phyloP scores from a whole-genome alignment of 768 basidiomycete genomes.

The Collybia mongolica region DNA sequence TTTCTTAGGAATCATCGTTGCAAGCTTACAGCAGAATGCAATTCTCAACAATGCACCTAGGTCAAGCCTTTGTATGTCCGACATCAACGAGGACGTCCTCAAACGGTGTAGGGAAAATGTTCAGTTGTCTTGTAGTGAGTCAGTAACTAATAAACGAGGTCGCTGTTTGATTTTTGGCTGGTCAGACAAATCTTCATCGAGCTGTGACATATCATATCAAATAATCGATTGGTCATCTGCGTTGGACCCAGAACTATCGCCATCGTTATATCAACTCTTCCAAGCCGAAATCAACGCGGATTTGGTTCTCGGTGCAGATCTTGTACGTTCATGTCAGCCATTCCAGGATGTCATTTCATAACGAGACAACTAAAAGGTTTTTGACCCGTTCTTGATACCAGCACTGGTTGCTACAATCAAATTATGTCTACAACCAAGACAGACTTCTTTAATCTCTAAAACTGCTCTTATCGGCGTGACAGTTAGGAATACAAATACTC shows the following conservation, averaged over 20 bases:
- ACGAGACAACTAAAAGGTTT: constrained; percentile 44
- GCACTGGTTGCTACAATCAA: constrained; percentile 50
- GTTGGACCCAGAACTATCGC: constrained; percentile 27
- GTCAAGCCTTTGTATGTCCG: constrained; percentile 51
- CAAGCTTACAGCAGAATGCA: constrained; percentile 47
- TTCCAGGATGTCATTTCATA: not conserved
- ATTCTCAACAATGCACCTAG: not conserved
- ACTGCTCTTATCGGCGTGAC: constrained; percentile 51
- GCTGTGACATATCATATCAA: constrained; percentile 42
- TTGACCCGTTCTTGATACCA: constrained; percentile 61
- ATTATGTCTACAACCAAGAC: constrained; percentile 36
- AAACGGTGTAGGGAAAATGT: constrained; percentile 59
- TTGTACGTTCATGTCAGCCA: constrained; percentile 31
- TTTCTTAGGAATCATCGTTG: constrained; percentile 67
- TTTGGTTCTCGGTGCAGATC: constrained; percentile 71
- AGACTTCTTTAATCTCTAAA: constrained; percentile 7
- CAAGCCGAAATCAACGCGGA: constrained; percentile 45
- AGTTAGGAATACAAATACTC: constrained; percentile 55
- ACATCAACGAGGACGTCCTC: constrained; percentile 65
- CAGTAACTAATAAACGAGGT: constrained; percentile 16
- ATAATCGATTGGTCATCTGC: constrained; percentile 71
- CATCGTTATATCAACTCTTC: constrained; percentile 31
- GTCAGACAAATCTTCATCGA: constrained; percentile 55
- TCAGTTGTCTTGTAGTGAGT: constrained; percentile 67
- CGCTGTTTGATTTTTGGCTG: not conserved